These are phyloP conservation scores for Mycena chlorophos DNA, from an alignment of 768 basidiomycete genomes.

Conservation along the genomic window DNA sequence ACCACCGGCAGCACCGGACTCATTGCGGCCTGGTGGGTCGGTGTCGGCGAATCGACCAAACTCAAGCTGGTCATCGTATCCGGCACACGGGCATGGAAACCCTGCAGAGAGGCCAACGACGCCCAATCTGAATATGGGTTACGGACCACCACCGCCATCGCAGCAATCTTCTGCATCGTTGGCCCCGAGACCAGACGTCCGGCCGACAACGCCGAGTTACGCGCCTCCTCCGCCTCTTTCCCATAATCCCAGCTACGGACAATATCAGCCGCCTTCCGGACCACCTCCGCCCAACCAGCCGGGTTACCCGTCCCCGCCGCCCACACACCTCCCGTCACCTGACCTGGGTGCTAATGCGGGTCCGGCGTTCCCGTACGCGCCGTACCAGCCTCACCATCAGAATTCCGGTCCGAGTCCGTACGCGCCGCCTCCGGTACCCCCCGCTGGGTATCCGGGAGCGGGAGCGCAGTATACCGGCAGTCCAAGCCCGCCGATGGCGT, in stretches of 20 bases:
- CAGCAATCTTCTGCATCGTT: not conserved
- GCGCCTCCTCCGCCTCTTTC: conserved; percentile 9
- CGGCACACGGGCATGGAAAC: too few relatives aligned
- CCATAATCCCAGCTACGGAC: conserved; percentile 10
- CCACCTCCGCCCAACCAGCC: conserved; percentile 2
- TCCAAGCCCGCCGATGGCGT: not conserved
- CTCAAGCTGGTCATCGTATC: not conserved
- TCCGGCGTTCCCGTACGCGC: conserved; percentile 4
- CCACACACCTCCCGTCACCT: conserved; percentile 15
- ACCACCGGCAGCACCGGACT: not conserved
- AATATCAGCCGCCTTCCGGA: conserved; percentile 16
- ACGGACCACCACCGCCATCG: too few relatives aligned
- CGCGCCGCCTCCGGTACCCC: not conserved
- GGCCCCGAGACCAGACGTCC: not conserved
- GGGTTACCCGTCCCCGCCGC: conserved; percentile 9
- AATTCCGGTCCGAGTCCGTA: not conserved
- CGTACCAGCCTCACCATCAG: not conserved
- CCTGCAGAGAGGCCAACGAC: too few relatives aligned
- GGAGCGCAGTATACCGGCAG: too few relatives aligned
- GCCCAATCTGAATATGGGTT: too few relatives aligned
- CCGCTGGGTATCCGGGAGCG: too few relatives aligned
- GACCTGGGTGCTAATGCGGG: conserved; percentile 3
- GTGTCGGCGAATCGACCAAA: not conserved
- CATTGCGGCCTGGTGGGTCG: not conserved
- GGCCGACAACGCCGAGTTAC: conserved; percentile 9